Evolutionary conservation across 169 alveolate genomes (phyloP).

Genomic region (Cryptosporidium meleagridis): DNA sequence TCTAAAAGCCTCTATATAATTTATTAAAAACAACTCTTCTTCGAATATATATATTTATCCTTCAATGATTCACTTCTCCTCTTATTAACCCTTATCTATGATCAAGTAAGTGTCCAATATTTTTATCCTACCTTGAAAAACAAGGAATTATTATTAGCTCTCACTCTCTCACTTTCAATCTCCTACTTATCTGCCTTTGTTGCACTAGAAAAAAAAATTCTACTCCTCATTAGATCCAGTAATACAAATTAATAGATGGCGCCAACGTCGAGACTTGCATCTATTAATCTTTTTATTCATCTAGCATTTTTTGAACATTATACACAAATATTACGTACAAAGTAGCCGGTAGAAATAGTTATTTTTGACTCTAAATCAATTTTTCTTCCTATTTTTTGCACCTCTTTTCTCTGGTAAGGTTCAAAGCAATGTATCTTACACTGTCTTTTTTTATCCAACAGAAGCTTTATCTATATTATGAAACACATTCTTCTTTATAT

Average conservation of each 20-base stretch:
- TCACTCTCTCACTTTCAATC: slow-evolving; percentile 53
- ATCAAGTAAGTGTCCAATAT: slow-evolving; percentile 50
- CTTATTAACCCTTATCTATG: not conserved
- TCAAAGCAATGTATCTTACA: not conserved
- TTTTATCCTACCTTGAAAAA: slow-evolving; percentile 23
- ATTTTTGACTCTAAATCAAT: not conserved
- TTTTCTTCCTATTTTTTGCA: not conserved
- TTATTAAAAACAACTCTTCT: slow-evolving; percentile 3
- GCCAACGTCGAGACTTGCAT: slow-evolving; percentile 66
- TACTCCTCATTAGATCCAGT: slow-evolving; percentile 74
- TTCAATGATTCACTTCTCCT: slow-evolving; percentile 2
- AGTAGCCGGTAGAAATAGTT: not conserved
- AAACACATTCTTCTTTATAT: too few relatives aligned
- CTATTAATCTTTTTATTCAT: slow-evolving; percentile 45
- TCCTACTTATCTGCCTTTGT: slow-evolving; percentile 32
- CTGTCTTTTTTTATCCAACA: too few relatives aligned
- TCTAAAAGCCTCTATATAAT: not conserved
- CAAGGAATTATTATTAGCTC: slow-evolving; percentile 66
- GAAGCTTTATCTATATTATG: too few relatives aligned
- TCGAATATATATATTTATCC: not conserved
- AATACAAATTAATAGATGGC: slow-evolving; percentile 62
- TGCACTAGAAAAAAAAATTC: slow-evolving; percentile 29
- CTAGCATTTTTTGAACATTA: not conserved
- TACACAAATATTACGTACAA: not conserved
- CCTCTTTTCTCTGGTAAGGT: not conserved